Conservation (phyloP, 2,329 filamentous ascomycete genomes). For the Tolypocladium ophioglossoides region DNA sequence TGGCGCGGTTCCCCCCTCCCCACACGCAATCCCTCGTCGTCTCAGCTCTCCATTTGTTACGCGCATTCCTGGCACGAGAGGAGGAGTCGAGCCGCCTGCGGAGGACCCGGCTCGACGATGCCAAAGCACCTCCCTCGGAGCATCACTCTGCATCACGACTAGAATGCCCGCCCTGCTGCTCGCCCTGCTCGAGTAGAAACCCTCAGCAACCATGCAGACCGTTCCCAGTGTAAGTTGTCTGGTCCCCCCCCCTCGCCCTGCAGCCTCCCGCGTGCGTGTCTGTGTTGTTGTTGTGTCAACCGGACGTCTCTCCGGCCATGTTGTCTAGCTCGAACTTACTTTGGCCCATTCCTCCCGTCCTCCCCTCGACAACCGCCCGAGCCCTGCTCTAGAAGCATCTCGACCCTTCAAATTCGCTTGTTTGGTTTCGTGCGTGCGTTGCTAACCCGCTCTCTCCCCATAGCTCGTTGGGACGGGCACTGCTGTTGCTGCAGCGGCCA, state of each 20-base stretch:
- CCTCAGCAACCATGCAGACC: slow-evolving; percentile 40
- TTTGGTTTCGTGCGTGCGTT: background rate
- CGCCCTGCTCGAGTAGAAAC: slow-evolving; percentile 26
- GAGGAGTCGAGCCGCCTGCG: background rate
- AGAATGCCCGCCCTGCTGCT: slow-evolving; percentile 25
- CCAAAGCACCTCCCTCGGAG: slow-evolving; percentile 3
- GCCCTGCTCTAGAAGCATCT: background rate
- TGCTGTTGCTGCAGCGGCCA: slow-evolving; percentile 49
- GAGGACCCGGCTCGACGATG: slow-evolving; percentile 5
- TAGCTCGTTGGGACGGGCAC: slow-evolving; percentile 53
- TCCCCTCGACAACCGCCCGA: background rate
- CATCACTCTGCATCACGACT: slow-evolving; percentile 14
- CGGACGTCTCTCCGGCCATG: background rate
- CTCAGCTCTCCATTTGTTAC: background rate
- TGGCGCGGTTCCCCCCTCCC: slow-evolving; percentile 2
- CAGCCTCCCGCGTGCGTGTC: slow-evolving; percentile 1
- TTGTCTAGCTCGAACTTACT: slow-evolving; percentile 10
- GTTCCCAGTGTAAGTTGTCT: slow-evolving; percentile 36
- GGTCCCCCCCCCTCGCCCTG: slow-evolving; percentile 1
- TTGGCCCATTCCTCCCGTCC: slow-evolving; percentile 10
- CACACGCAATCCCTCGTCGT: slow-evolving; percentile 3
- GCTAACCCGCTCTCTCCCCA: background rate
- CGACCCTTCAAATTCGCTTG: background rate
- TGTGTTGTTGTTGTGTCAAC: background rate
- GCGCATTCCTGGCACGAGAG: slow-evolving; percentile 1